Percentiles rank a stretch among this genome's conserved stretches.
Evolutionary conservation across 345 rosid species (phyloP).

Genomic region (Dipteronia sinensis): DNA sequence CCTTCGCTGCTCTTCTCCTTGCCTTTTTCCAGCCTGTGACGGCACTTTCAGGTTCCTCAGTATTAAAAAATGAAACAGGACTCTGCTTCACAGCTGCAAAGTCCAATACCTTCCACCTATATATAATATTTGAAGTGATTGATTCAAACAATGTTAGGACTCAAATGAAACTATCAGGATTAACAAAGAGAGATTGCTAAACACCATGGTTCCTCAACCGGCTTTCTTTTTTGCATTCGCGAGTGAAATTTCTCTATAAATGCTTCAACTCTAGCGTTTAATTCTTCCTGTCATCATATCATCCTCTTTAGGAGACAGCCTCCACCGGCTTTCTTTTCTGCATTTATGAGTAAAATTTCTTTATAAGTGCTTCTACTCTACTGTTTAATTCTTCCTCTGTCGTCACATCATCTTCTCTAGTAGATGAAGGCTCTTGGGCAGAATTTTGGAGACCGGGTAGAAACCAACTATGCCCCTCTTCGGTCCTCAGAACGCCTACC

Average conservation of each 20-base stretch:
- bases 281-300: not conserved
- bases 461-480: not conserved
- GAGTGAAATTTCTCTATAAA: not conserved
- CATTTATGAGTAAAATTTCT: too few species aligned
- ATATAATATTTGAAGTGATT: not conserved
- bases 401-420: too few species aligned
- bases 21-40: slow-evolving; percentile 90
- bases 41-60: slow-evolving; percentile 75
- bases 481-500: not conserved
- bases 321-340: too few species aligned
- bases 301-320: not conserved
- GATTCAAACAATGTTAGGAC: not conserved
- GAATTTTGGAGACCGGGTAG: too few species aligned
- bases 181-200: not conserved
- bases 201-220: not conserved
- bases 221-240: not conserved
- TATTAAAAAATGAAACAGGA: slow-evolving; percentile 59
- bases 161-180: not conserved
- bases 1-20: slow-evolving; percentile 93
- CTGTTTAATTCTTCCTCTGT: too few species aligned
- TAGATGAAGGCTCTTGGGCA: too few species aligned
- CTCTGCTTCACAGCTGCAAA: slow-evolving; percentile 67
- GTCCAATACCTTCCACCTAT: slow-evolving; percentile 91
- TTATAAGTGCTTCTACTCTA: too few species aligned
- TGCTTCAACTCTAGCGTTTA: not conserved